Percentiles rank a stretch among this genome's conserved stretches.
Conservation (phyloP, 805 yeast genomes). For the Kodamaea hsintzibuensis region DNA sequence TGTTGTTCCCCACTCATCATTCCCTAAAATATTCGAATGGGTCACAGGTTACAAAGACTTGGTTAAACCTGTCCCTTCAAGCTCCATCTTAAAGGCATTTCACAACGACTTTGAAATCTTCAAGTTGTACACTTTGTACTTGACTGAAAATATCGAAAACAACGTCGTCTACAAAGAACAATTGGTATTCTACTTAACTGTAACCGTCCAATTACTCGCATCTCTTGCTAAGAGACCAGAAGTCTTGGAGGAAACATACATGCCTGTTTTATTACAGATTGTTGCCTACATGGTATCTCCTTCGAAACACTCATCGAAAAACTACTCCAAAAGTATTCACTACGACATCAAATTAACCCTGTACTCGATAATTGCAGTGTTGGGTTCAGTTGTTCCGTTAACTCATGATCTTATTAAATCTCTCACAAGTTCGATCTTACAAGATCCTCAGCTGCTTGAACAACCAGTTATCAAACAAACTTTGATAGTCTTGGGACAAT, state of each 20-base stretch:
- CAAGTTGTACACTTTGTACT: slow-evolving; percentile 61
- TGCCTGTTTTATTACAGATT: slow-evolving; percentile 60
- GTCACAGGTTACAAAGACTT: slow-evolving; percentile 64
- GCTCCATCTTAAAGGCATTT: slow-evolving; percentile 71
- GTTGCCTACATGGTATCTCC: slow-evolving; percentile 53
- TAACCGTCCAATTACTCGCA: slow-evolving; percentile 66
- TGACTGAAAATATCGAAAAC: slow-evolving; percentile 50
- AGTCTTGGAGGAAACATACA: slow-evolving; percentile 45
- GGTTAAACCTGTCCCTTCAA: slow-evolving; percentile 63
- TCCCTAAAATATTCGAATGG: slow-evolving; percentile 83
- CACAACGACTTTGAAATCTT: slow-evolving; percentile 63
- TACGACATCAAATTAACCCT: slow-evolving; percentile 77
- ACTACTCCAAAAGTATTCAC: slow-evolving; percentile 19
- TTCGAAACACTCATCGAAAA: slow-evolving; percentile 29
- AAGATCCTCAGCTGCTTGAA: slow-evolving; percentile 24
- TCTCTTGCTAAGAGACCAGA: slow-evolving; percentile 51
- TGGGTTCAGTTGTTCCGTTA: slow-evolving; percentile 71
- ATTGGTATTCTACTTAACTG: slow-evolving; percentile 76
- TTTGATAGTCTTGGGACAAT: slow-evolving; percentile 40
- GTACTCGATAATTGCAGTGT: slow-evolving; percentile 77
- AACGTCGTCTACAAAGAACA: slow-evolving; percentile 65
- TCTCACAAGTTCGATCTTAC: slow-evolving; percentile 35
- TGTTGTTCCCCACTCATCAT: slow-evolving; percentile 54
- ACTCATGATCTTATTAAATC: slow-evolving; percentile 28
- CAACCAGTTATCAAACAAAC: slow-evolving; percentile 29